A percentile compares a stretch with the other conserved stretches of the same genome.
These are phyloP conservation scores for Sorghum bicolor DNA, from an alignment of 176 grass and related monocot genomes.

Conservation along the genomic window DNA sequence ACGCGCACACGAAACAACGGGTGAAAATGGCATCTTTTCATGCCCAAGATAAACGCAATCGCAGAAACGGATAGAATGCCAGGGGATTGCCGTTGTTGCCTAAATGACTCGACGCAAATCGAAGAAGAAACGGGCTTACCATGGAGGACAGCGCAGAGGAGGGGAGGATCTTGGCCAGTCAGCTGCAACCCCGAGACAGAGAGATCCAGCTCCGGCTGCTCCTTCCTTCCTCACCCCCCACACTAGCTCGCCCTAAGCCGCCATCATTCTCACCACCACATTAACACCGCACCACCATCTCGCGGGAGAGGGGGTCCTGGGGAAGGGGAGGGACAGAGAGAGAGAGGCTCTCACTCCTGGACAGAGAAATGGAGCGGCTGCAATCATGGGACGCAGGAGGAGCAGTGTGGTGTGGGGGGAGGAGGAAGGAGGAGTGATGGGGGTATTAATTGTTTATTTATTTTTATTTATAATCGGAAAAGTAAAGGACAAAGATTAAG, in stretches of 20 bases:
- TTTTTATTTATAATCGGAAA: constrained; percentile 3
- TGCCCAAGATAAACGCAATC: constrained; percentile 5
- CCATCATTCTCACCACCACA: constrained; percentile 8
- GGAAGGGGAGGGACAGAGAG: neutral
- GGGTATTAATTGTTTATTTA: constrained; percentile 47
- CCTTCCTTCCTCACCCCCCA: neutral
- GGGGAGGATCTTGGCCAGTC: constrained; percentile 23
- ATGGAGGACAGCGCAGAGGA: neutral
- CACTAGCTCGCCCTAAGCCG: constrained; percentile 12
- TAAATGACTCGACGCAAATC: constrained; percentile 29
- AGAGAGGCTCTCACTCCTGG: constrained; percentile 20
- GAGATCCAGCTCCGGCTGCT: constrained; percentile 55
- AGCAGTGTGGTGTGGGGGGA: neutral
- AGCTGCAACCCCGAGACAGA: constrained; percentile 19
- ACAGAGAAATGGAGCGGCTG: constrained; percentile 4
- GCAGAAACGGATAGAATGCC: neutral
- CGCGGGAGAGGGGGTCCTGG: neutral
- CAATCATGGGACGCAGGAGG: constrained; percentile 32
- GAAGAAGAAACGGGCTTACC: constrained; percentile 17
- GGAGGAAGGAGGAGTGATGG: constrained; percentile 12
- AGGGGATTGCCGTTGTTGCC: neutral
- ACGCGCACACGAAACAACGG: neutral
- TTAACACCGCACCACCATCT: neutral
- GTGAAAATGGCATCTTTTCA: neutral
- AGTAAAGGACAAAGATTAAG: constrained; percentile 55